Evolutionary conservation across 495 filamentous ascomycete genomes (phyloP), one percentile per base, ranked within the genome.

Genomic region (Penicillium lividum): DNA sequence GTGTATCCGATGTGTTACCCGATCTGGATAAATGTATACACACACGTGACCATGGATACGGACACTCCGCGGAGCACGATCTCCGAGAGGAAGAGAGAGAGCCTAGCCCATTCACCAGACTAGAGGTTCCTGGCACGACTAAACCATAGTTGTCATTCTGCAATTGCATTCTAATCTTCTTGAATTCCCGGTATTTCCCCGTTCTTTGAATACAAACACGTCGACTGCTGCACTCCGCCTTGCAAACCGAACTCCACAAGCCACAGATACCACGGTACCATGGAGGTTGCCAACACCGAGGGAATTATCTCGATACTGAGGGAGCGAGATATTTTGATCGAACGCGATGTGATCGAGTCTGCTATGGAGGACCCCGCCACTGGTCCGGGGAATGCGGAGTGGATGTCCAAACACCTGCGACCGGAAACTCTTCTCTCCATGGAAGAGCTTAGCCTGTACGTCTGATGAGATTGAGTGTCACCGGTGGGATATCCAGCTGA

Each of bases 391-490:
- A 69, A 68, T 60, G 59, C 57, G 46, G 60, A 75, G 57, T 78
- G 77, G 75, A 65, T 70, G 18, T 57, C 62, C 16, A 71, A 64
- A 33, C 67, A 76, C 53, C 54, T 78, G 27, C 62, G 44, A 38
- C 57, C 62, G 1, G 68, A 72, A 40, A 75, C 73, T 5, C 62
- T 80, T 27, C 65, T 80, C 42, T 77, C 75, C 8, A 65, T 68
- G 42, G 77, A 80, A 49, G 77, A 79, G 60, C 61, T 76, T 13
- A 54, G 52, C 43, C 49, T 78, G 77, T 77, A 67, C 36, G 67
- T 50, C 15, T 38, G 28, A 40, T n/a, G 25, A 18, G 28, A 46
- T 34, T 9, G 44, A 30, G 55, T 28, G 1, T 30, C 31, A 30
- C 8, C 5, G n/a, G 27, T 4, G 13, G 36, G 9, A 18, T 52